phyloP scores from a whole-genome alignment of 441 rosid genomes.

The Pelargonium myrrhifolium region DNA sequence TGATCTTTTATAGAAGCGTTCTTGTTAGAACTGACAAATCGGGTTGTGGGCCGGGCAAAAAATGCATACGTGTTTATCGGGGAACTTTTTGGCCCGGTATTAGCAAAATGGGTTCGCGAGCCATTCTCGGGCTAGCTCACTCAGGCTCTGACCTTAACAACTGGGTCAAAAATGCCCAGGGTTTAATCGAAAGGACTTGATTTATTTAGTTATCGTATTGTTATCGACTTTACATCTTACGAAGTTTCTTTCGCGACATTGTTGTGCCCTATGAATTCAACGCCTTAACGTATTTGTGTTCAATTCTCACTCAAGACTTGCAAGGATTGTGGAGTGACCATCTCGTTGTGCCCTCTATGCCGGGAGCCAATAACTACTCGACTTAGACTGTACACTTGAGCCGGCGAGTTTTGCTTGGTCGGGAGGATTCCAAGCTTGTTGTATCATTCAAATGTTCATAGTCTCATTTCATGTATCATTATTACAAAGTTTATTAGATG shows the following conservation, averaged over 20 bases:
- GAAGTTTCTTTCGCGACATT: neutral
- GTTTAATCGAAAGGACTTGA: too few species aligned
- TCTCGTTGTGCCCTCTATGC: constrained; percentile 64
- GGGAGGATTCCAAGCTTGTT: neutral
- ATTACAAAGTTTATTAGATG: too few species aligned
- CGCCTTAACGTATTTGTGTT: neutral
- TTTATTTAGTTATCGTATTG: too few species aligned
- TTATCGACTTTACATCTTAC: neutral
- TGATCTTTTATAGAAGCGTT: neutral
- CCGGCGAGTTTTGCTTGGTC: neutral
- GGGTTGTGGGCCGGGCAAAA: too few species aligned
- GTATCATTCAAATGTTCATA: neutral
- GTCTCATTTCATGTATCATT: constrained; percentile 1
- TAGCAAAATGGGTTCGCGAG: too few species aligned
- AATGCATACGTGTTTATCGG: too few species aligned
- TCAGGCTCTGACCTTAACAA: too few species aligned
- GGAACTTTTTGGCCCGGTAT: too few species aligned
- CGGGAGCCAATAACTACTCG: constrained; percentile 65
- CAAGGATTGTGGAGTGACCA: constrained; percentile 62
- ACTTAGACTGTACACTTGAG: constrained; percentile 52
- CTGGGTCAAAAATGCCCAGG: too few species aligned
- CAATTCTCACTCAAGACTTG: too few species aligned
- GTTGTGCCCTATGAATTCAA: neutral
- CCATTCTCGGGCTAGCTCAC: too few species aligned
- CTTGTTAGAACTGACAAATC: neutral